Conservation (phyloP, 2,329 filamentous ascomycete species). For the Exophiala alcalophila region DNA sequence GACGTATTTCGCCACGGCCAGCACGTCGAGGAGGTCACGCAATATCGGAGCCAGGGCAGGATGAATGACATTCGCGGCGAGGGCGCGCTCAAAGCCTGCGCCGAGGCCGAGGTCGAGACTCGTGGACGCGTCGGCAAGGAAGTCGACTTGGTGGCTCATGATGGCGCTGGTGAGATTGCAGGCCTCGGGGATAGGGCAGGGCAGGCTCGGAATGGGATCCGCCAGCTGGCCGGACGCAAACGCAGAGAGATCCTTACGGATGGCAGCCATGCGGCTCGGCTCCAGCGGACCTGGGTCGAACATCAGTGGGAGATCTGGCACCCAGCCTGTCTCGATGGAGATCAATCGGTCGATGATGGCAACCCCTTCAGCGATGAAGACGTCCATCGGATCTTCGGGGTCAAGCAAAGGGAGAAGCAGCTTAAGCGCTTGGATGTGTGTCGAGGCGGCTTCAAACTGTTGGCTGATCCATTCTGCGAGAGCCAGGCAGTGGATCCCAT, state of each 20-base stretch:
- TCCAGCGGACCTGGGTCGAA: slow-evolving; percentile 15
- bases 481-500: slow-evolving; percentile 13
- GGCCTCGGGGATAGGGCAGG: slow-evolving; percentile 4
- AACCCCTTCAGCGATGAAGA: slow-evolving; percentile 7
- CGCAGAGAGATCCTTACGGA: slow-evolving; percentile 9
- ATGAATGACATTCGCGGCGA: slow-evolving; percentile 4
- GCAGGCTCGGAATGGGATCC: background rate
- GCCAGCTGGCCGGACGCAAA: background rate
- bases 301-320: slow-evolving; percentile 10
- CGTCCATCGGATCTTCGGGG: slow-evolving; percentile 4
- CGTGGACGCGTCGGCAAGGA: slow-evolving; percentile 10
- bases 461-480: slow-evolving; percentile 16
- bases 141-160: slow-evolving; percentile 12
- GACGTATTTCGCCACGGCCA: slow-evolving; percentile 17
- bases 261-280: background rate
- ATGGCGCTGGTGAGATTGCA: slow-evolving; percentile 3
- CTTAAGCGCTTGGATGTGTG: slow-evolving; percentile 11
- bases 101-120: slow-evolving; percentile 10
- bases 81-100: slow-evolving; percentile 10
- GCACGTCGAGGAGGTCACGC: slow-evolving; percentile 15
- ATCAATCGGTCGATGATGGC: slow-evolving; percentile 15
- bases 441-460: slow-evolving; percentile 13
- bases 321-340: slow-evolving; percentile 14
- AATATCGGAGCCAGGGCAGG: slow-evolving; percentile 7
- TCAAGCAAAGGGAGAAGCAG: slow-evolving; percentile 3